Evolutionary conservation across 345 rosid species (phyloP).

Genomic region (Melaleuca alternifolia): DNA sequence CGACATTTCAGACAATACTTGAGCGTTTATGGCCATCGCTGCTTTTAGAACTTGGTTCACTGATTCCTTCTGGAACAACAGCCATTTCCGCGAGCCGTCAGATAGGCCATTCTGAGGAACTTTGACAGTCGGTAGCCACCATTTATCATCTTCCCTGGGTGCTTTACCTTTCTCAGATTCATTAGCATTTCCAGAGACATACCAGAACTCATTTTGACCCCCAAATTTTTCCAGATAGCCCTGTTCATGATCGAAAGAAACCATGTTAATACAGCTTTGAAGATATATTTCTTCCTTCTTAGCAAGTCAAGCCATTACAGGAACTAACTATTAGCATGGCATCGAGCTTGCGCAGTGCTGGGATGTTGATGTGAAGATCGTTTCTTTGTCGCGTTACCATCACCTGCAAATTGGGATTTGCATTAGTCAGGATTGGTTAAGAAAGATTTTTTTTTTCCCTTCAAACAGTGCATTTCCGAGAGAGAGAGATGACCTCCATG

Average conservation of each 20-base stretch:
- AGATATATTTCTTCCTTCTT: background rate
- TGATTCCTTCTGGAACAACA: slow-evolving; percentile 77
- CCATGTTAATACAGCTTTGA: background rate
- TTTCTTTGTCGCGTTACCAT: slow-evolving; percentile 83
- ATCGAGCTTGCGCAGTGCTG: slow-evolving; percentile 82
- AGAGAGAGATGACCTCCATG: slow-evolving; percentile 50
- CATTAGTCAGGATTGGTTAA: background rate
- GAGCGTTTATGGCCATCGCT: slow-evolving; percentile 95
- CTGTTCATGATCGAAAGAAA: slow-evolving; percentile 24
- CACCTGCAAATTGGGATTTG: slow-evolving; percentile 28
- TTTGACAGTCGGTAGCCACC: slow-evolving; percentile 92
- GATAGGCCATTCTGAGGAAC: slow-evolving; percentile 72
- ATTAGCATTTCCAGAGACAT: slow-evolving; percentile 41
- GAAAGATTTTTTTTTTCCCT: background rate
- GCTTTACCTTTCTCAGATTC: slow-evolving; percentile 49
- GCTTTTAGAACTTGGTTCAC: slow-evolving; percentile 95
- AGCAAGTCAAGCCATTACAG: background rate
- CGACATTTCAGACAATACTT: slow-evolving; percentile 81
- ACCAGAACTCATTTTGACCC: slow-evolving; percentile 74
- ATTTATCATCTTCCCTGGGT: slow-evolving; percentile 54
- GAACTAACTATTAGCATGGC: slow-evolving; percentile 68
- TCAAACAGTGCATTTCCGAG: background rate
- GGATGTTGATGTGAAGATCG: slow-evolving; percentile 79
- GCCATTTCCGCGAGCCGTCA: slow-evolving; percentile 46
- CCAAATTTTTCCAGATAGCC: slow-evolving; percentile 61